Base-by-base conservation (phyloP, 805 yeast species). In the Myxozyma kluyveri region DNA sequence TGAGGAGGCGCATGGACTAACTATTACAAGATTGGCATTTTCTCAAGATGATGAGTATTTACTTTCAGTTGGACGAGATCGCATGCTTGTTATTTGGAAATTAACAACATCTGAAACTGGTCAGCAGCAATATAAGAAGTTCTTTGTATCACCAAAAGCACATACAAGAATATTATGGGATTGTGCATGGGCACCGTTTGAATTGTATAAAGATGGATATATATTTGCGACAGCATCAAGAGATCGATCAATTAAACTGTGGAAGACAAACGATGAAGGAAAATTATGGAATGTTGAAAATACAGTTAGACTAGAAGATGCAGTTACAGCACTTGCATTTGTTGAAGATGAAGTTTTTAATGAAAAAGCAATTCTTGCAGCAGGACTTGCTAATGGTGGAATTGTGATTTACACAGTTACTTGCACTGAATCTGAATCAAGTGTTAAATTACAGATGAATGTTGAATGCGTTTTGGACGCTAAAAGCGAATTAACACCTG, bases 101-200 rank as follows among this genome's bases (percentile, higher is more conserved):
- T 71, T 72, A 57, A 70, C 79, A 52, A 53, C 57, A 26, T 14
- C 26, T 17, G 9, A 29, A 42, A 38, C 50, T 40, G 14, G 12
- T 9, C 14, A 23, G 7, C 42, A 40, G 12, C 45, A 63, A 18
- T 65, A 70, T 29, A 71, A 65, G 17, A 61, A 63, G 12, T 71
- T 75, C 40, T 67, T 67, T 19, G 77, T 78, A 54, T 66, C 69
- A 18, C 79, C 79, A 32, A 88, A 85, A 66, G 96, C 96, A 0
- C 99, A 95, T 65, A 69, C 84, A 1, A 80, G 97, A 68, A 91
- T 93, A 62, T 80, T 93, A 39, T 95, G 99, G 99, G 98, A 93
- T 70, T 83, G 91, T 65, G 79, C 86, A 35, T 93, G 97, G 96
- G 72, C 83, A 0, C 88, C 89, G 3, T 22, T 21, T 3, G 55